Conservation (phyloP, 2,329 filamentous ascomycete species). For the Aspergillus neotritici region DNA sequence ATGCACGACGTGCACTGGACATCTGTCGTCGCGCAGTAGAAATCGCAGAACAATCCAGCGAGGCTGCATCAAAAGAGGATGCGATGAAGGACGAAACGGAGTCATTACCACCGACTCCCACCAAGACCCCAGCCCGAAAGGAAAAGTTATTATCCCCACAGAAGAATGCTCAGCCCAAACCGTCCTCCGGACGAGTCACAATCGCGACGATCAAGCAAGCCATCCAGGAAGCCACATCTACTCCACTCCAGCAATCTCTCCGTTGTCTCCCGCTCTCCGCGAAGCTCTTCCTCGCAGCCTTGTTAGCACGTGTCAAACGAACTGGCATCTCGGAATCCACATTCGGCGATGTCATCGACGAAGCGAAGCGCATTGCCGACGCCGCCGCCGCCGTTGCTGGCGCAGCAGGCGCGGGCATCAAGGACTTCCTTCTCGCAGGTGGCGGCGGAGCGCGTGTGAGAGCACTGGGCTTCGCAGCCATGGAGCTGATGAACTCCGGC, state of each 20-base stretch:
- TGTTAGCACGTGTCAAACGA: constrained; percentile 71
- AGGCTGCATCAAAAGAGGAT: constrained; percentile 27
- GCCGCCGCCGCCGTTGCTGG: constrained; percentile 42
- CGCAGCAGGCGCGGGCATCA: constrained; percentile 52
- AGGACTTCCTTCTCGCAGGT: constrained; percentile 53
- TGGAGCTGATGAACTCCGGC: constrained; percentile 80
- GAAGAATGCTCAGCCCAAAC: constrained; percentile 18
- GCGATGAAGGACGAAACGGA: constrained; percentile 26
- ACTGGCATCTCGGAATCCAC: constrained; percentile 83
- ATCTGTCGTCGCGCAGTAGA: constrained; percentile 95
- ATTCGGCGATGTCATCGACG: constrained; percentile 82
- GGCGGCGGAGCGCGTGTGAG: constrained; percentile 44
- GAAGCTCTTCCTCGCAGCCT: constrained; percentile 78
- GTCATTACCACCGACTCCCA: constrained; percentile 41
- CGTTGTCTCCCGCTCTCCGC: constrained; percentile 72
- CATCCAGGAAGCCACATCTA: constrained; percentile 90
- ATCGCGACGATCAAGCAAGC: constrained; percentile 91
- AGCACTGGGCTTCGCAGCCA: constrained; percentile 65
- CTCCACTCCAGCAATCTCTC: constrained; percentile 83
- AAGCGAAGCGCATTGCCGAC: constrained; percentile 63
- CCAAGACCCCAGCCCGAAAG: constrained; percentile 35
- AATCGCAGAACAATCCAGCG: constrained; percentile 72
- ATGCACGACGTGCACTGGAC: constrained; percentile 84
- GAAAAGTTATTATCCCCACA: constrained; percentile 10
- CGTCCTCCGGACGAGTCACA: constrained; percentile 59